Evolutionary conservation across 78 protist genomes (phyloP), one percentile per base, ranked within the genome.

Genomic region (Dictyostelium purpureum): DNA sequence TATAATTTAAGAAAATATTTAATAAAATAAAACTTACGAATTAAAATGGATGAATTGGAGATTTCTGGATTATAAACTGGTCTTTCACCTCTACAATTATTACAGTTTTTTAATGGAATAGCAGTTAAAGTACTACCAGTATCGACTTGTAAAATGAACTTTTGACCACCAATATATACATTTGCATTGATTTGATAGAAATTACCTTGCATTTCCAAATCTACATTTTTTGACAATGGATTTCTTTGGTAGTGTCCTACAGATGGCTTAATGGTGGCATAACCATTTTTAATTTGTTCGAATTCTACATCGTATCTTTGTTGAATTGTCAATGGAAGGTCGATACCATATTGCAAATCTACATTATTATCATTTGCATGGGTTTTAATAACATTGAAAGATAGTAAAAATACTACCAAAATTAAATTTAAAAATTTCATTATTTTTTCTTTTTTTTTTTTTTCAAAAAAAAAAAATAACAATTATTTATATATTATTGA

Each of bases 41-140:
- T 31, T 18, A 57, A 43, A 10, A 2, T 12, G 9, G 81, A 71
- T 14, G n/a, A 2, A 31, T 56, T 6, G 10, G 90, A 83, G 10
- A 19, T 12, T 0, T 7, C 59, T 83, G 90, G 90, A 71, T 83
- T 49, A 28, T 83, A 83, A 11, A 47, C 10, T 40, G 79, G 73
- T 43, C 80, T 19, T 6, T 57, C 19, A 42, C 19, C 59, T n/a
- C 18, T 31, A 28, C 90, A 83, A 19, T 19, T 31, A 43, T 69
- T 83, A 57, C 90, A 83, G 10, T 63, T 49, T 21, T 38, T 45
- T 73, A 83, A 45, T 54, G 90, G 90, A 40, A 83, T 73, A 19
- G 90, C 90, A 51, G 75, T 83, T 43, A 83, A 71, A 19, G 80
- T 38, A 5, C 75, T 57, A 26, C 90, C 90, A 71, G 90, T 83